Evolutionary conservation across 2,329 filamentous ascomycete genomes (phyloP).

Genomic region (Aspergillus sp.): DNA sequence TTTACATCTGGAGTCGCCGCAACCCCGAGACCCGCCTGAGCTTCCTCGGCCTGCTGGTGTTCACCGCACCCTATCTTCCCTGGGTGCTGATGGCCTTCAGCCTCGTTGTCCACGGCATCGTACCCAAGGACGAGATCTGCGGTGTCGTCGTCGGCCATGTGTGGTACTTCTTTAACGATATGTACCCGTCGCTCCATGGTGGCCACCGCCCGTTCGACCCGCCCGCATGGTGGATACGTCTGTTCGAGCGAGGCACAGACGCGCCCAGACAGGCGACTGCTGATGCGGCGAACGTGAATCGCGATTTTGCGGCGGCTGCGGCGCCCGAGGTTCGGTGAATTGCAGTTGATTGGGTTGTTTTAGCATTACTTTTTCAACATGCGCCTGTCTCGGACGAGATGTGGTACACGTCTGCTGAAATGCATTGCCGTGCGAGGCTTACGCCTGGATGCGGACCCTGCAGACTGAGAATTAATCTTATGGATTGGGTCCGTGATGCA

Average conservation of each 20-base stretch:
- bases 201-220: constrained; percentile 84
- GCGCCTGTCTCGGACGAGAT: too few relatives aligned
- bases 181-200: constrained; percentile 87
- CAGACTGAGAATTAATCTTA: too few relatives aligned
- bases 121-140: constrained; percentile 95
- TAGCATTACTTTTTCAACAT: background rate
- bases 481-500: too few relatives aligned
- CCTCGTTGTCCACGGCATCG: constrained; percentile 79
- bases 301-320: constrained; percentile 32
- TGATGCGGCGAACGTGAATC: constrained; percentile 27
- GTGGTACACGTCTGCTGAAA: too few relatives aligned
- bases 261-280: constrained; percentile 16
- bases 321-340: constrained; percentile 32
- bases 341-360: background rate
- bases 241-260: constrained; percentile 60
- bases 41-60: constrained; percentile 83
- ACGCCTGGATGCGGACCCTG: too few relatives aligned
- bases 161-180: constrained; percentile 97
- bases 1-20: constrained; percentile 96
- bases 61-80: constrained; percentile 89
- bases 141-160: constrained; percentile 92
- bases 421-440: too few relatives aligned
- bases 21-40: constrained; percentile 90
- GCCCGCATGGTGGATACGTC: constrained; percentile 80
- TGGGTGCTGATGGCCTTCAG: constrained; percentile 96